Evolutionary conservation across 495 filamentous ascomycete genomes (phyloP).

Genomic region (Penicillium flavigenum): DNA sequence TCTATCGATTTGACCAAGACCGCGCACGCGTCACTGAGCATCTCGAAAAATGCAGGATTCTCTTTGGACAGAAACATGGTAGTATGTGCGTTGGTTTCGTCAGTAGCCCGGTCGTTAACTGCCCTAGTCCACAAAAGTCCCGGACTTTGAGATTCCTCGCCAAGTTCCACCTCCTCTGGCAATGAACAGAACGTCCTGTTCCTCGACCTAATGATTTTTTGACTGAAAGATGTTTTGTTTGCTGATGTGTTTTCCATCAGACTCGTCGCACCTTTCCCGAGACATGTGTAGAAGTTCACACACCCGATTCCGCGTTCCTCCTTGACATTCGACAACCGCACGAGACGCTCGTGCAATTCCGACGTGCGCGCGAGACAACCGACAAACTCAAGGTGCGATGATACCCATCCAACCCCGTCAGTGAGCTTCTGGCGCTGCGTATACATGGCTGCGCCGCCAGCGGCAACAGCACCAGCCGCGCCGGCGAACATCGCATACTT

Average conservation of each 20-base stretch:
- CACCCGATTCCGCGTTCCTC: conserved; percentile 61
- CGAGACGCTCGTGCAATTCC: conserved; percentile 69
- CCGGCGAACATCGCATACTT: conserved; percentile 81
- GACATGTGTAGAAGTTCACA: conserved; percentile 77
- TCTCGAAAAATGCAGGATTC: conserved; percentile 73
- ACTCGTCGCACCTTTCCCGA: conserved; percentile 61
- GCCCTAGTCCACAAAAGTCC: conserved; percentile 60
- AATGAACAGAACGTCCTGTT: conserved; percentile 83
- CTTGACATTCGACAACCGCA: conserved; percentile 54
- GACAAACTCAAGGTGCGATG: conserved; percentile 92
- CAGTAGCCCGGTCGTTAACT: conserved; percentile 72
- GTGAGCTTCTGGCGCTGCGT: conserved; percentile 74
- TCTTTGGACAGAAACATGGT: conserved; percentile 80
- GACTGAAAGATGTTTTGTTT: conserved; percentile 36
- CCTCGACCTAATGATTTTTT: conserved; percentile 45
- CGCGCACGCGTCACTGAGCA: conserved; percentile 66
- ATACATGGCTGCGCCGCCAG: conserved; percentile 86
- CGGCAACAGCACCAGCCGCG: conserved; percentile 75
- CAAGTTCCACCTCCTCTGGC: conserved; percentile 55
- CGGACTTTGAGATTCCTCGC: conserved; percentile 23
- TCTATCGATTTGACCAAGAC: conserved; percentile 53
- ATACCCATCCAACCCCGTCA: conserved; percentile 73
- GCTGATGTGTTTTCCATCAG: conserved; percentile 34
- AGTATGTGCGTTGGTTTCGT: conserved; percentile 83
- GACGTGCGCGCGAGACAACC: conserved; percentile 77